Evolutionary conservation across 331 rosid genomes (phyloP), one percentile per base, ranked within the genome.

Genomic region (Arachis monticola): DNA sequence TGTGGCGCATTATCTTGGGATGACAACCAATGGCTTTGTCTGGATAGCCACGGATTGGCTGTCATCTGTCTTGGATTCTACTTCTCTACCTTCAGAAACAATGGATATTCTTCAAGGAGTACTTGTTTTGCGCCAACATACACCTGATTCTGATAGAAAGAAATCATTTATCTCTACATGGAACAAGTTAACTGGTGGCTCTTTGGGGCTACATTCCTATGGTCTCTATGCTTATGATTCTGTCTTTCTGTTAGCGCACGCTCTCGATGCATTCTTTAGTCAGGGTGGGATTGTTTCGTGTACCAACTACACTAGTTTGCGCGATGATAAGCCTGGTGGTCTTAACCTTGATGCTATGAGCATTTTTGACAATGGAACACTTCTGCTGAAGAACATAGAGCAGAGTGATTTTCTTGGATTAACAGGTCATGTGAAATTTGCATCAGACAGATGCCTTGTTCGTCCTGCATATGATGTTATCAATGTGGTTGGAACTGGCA

Each of bases 11-110:
- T 87, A 82, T 85, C 97, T 95, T 70, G 90, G 87, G 78, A 95
- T 95, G 97, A 80, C 81, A 63, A 86, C 86, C n/a, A 82, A 82
- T 82, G 99, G 97, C 44, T 90, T 83, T 80, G 99, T 86, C 12
- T 95, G 99, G 99, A 92, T 95, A 76, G 91, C 96, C 47, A 90
- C 97, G 0, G 97, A 95, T 45, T 95, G 97, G 97, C 97, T 95
- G 42, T 85, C 97, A 0, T 78, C 90, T 74, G 84, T 87, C 64
- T 57, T 95, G 67, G 99, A 95, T 77, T 87, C 96, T 64, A 11
- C 63, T 10, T 60, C 88, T 74, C 91, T 83, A 22, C 81, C 87
- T 77, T 57, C 67, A 0, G 89, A 82, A 14, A 82, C 45, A 53
- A 86, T 83, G 88, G 85, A 85, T 55, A 64, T 75, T 40, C 73